Evolutionary conservation across 805 yeast species (phyloP).

Genomic region (Saccharomycopsis lassenensis): DNA sequence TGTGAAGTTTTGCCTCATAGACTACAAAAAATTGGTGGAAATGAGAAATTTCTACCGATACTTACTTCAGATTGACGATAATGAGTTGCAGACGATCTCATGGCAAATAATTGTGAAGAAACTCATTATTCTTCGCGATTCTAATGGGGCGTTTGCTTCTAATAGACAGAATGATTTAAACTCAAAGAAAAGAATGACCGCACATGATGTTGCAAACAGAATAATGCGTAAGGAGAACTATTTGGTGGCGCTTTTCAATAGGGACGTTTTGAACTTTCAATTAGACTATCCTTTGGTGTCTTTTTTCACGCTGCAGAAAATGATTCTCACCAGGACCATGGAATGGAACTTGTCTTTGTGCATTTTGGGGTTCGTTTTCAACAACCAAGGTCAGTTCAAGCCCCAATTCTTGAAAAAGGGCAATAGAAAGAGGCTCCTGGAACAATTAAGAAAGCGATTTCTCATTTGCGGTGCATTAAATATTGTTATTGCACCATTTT

Average conservation of each 20-base stretch:
- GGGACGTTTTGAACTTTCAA: slow-evolving; percentile 57
- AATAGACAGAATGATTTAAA: slow-evolving; percentile 36
- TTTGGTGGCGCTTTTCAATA: slow-evolving; percentile 80
- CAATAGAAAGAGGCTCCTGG: slow-evolving; percentile 53
- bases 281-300: slow-evolving; percentile 35
- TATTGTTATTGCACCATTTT: slow-evolving; percentile 72
- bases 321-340: slow-evolving; percentile 64
- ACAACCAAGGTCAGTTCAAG: slow-evolving; percentile 71
- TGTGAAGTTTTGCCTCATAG: slow-evolving; percentile 45
- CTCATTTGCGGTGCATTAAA: slow-evolving; percentile 81
- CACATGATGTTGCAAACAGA: slow-evolving; percentile 90
- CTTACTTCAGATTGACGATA: slow-evolving; percentile 60
- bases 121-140: slow-evolving; percentile 63
- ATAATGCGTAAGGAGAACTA: slow-evolving; percentile 94
- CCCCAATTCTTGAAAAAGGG: slow-evolving; percentile 58
- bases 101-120: slow-evolving; percentile 83
- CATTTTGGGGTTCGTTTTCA: slow-evolving; percentile 76
- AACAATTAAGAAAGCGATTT: slow-evolving; percentile 68
- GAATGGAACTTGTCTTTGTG: slow-evolving; percentile 94
- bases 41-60: slow-evolving; percentile 67
- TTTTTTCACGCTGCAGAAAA: slow-evolving; percentile 24
- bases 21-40: slow-evolving; percentile 57
- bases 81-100: slow-evolving; percentile 83
- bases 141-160: slow-evolving; percentile 26
- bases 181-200: slow-evolving; percentile 68